phyloP scores from a whole-genome alignment of 2,329 filamentous ascomycete species.

The Xylaria sp. region DNA sequence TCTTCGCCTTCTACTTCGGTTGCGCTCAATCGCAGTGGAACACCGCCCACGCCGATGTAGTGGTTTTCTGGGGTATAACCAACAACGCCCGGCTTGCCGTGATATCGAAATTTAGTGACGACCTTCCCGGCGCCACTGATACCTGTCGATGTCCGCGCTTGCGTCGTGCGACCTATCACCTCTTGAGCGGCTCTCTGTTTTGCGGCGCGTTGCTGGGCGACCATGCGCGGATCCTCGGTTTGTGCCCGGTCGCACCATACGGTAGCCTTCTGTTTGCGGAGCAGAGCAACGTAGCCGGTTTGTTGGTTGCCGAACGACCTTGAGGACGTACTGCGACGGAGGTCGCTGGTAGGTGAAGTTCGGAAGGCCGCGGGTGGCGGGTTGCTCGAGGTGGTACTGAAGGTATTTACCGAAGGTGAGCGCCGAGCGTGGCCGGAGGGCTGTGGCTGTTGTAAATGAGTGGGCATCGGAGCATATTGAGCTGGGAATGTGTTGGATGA shows the following conservation, averaged over 20 bases:
- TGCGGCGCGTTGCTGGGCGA: constrained; percentile 85
- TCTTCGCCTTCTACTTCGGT: constrained; percentile 93
- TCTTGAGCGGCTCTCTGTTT: constrained; percentile 88
- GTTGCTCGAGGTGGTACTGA: constrained; percentile 77
- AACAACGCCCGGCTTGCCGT: constrained; percentile 81
- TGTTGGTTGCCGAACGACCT: constrained; percentile 73
- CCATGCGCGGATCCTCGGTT: constrained; percentile 85
- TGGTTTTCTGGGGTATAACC: constrained; percentile 83
- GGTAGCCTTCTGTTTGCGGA: constrained; percentile 96
- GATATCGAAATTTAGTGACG: constrained; percentile 87
- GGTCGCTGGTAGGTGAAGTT: constrained; percentile 65
- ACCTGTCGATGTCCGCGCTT: constrained; percentile 70
- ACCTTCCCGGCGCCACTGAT: constrained; percentile 72
- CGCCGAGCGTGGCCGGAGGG: constrained; percentile 59
- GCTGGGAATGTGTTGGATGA: constrained; percentile 64
- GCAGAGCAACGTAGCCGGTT: constrained; percentile 91
- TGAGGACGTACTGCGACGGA: constrained; percentile 82
- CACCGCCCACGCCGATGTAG: constrained; percentile 78
- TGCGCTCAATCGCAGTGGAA: constrained; percentile 92
- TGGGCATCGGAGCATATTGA: constrained; percentile 46
- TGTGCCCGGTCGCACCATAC: constrained; percentile 98
- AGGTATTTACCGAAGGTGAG: constrained; percentile 74
- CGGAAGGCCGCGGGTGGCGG: constrained; percentile 68
- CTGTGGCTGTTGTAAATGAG: constrained; percentile 52
- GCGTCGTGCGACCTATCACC: constrained; percentile 71